Base-by-base conservation (phyloP, 176 grass and related monocot genomes). In the Juncus inflexus region DNA sequence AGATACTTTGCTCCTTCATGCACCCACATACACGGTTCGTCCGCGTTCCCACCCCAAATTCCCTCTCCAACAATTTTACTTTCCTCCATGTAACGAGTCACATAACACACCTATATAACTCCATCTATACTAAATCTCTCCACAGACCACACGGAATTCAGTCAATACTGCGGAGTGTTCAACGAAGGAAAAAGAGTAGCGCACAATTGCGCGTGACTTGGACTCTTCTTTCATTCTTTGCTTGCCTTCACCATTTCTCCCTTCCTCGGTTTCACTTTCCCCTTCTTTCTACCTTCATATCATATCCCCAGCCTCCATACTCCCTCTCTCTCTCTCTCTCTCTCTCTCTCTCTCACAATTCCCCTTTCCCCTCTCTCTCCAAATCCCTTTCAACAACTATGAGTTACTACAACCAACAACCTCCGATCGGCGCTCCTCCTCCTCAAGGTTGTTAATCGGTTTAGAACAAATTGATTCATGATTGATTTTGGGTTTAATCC, bases 321-420 rank as follows among this genome's bases (percentile, higher is more conserved):
- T 16, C n/a, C 2, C 3, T 12, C 37, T 37, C 35, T 12, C 58
- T 35, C 9, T 12, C n/a, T 9, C 9, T 1, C 54, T 47, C n/a
- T 2, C 3, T 12, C 37, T 37, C 35, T 12, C 58, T 35, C 9
- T 55, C 55, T 56, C 45, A 3, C 15, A 10, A 40, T 19, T 1
- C 58, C 19, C 61, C 16, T 10, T 1, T 64, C 60, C n/a, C 3
- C 3, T 12, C 37, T 37, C 35, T 12, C 58, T 35, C 9, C n/a
- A 35, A 2, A 28, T 37, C 13, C 9, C 16, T 28, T 28, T 28
- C 19, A 28, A 28, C 19, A 14, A 40, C 8, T n/a, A 71, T 83
- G 81, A 83, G 81, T 50, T 78, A 83, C 49, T 78, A 74, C 39
- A 83, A 74, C 55, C 81, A 83, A 40, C 72, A 74, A 11, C 79